Evolutionary conservation across 78 protist genomes (phyloP).

Genomic region (Neovahlkampfia damariscottae): DNA sequence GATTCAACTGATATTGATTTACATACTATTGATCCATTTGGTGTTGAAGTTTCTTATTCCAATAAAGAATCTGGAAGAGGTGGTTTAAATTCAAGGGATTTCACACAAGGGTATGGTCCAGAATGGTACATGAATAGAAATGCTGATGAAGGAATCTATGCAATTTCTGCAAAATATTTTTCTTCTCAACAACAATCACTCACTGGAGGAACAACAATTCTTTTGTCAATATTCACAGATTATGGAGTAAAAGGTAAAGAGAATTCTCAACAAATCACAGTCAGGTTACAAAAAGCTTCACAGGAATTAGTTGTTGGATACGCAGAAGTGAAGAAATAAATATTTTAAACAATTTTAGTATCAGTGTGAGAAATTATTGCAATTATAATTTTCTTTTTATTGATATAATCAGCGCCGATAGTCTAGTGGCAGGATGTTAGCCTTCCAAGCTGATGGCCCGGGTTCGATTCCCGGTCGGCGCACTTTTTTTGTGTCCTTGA

Average conservation of each 20-base stretch:
- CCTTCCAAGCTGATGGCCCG: no score
- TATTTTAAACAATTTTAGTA: no score
- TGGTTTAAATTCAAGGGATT: conserved; percentile 25
- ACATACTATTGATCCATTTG: conserved; percentile 20
- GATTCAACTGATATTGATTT: conserved; percentile 19
- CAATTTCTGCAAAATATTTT: background rate
- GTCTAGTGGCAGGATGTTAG: no score
- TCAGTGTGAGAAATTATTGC: no score
- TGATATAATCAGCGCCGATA: no score
- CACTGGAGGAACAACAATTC: background rate
- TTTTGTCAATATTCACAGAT: background rate
- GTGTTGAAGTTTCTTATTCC: conserved; percentile 10
- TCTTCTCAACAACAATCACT: background rate
- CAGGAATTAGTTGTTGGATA: background rate
- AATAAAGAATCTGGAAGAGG: conserved; percentile 4
- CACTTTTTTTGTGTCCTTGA: no score
- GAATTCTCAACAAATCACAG: background rate
- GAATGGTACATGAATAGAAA: conserved; percentile 19
- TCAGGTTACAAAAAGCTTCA: background rate
- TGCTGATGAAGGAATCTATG: conserved; percentile 6
- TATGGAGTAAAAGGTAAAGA: background rate
- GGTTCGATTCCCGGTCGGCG: no score
- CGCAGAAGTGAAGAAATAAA: no score
- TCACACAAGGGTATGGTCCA: conserved; percentile 22
- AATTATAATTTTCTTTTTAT: no score